Evolutionary conservation across 176 grass and related monocot species (phyloP).

Genomic region (Ampelocalamus luodianensis): DNA sequence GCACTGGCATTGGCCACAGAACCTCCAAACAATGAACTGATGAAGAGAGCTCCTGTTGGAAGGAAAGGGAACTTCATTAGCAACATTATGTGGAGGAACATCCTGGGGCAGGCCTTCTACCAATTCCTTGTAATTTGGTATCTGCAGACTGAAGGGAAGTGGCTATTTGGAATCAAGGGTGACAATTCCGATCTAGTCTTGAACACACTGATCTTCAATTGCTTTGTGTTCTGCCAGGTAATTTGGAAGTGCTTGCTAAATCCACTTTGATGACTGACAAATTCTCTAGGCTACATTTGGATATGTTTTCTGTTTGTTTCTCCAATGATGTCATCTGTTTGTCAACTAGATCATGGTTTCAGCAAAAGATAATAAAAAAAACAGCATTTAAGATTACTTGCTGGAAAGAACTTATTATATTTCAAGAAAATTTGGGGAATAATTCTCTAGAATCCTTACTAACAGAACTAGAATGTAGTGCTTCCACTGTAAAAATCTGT

Average conservation of each 20-base stretch:
- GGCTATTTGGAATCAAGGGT: constrained; percentile 68
- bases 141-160: constrained; percentile 86
- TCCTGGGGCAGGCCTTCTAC: constrained; percentile 82
- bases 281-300: not conserved
- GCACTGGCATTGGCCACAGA: constrained; percentile 95
- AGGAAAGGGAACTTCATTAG: constrained; percentile 96
- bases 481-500: not conserved
- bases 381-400: not conserved
- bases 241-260: constrained; percentile 1
- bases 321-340: not conserved
- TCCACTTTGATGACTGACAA: constrained; percentile 18
- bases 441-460: not conserved
- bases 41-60: constrained; percentile 91
- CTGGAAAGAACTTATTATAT: not conserved
- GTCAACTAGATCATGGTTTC: constrained; percentile 16
- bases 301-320: constrained; percentile 13
- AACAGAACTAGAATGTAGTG: not conserved
- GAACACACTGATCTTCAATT: constrained; percentile 98
- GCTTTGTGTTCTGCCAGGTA: constrained; percentile 98
- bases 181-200: constrained; percentile 70
- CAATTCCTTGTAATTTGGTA: constrained; percentile 98
- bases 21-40: constrained; percentile 84
- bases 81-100: constrained; percentile 98
- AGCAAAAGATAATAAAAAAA: not conserved
- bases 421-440: not conserved